A percentile compares a stretch with the other conserved stretches of the same genome.
These are phyloP conservation scores for Alternaria postmessia DNA, from an alignment of 2,329 filamentous ascomycete species.

Conservation along the genomic window DNA sequence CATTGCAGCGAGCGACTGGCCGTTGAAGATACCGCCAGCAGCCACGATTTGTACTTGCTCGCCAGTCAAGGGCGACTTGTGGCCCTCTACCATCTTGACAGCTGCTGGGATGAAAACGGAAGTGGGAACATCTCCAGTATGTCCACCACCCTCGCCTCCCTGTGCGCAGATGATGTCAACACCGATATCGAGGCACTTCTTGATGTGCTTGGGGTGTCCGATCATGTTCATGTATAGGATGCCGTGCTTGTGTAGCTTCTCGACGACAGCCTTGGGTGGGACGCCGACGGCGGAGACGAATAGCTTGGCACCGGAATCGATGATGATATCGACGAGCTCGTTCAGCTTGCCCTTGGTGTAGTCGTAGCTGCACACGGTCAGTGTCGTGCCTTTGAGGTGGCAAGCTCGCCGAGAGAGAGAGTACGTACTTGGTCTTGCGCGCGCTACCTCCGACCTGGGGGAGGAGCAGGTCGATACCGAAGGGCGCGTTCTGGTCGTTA, in stretches of 20 bases:
- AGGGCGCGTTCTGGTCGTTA: slow-evolving; percentile 89
- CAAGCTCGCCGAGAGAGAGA: neutral
- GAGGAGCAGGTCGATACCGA: slow-evolving; percentile 91
- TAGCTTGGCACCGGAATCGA: slow-evolving; percentile 87
- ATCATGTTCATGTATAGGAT: slow-evolving; percentile 99
- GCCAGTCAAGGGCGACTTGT: slow-evolving; percentile 87
- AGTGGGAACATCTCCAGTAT: slow-evolving; percentile 94
- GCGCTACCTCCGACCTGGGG: slow-evolving; percentile 95
- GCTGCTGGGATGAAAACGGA: slow-evolving; percentile 91
- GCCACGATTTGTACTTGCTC: slow-evolving; percentile 89
- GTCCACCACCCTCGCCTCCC: slow-evolving; percentile 95
- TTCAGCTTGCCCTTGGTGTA: slow-evolving; percentile 99
- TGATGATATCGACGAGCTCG: slow-evolving; percentile 89
- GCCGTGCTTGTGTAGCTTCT: slow-evolving; percentile 85
- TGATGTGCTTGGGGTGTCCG: slow-evolving; percentile 97
- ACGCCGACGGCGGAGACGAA: slow-evolving; percentile 98
- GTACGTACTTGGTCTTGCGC: slow-evolving; percentile 84
- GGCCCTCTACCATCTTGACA: slow-evolving; percentile 78
- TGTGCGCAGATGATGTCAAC: slow-evolving; percentile 98
- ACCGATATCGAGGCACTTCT: slow-evolving; percentile 89
- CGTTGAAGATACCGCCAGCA: slow-evolving; percentile 93
- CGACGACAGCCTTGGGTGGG: slow-evolving; percentile 86
- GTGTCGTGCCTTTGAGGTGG: neutral
- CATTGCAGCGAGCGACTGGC: slow-evolving; percentile 85
- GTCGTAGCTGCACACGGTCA: slow-evolving; percentile 75